phyloP scores from a whole-genome alignment of 495 filamentous ascomycete genomes.

The Cetradonia linearis region DNA sequence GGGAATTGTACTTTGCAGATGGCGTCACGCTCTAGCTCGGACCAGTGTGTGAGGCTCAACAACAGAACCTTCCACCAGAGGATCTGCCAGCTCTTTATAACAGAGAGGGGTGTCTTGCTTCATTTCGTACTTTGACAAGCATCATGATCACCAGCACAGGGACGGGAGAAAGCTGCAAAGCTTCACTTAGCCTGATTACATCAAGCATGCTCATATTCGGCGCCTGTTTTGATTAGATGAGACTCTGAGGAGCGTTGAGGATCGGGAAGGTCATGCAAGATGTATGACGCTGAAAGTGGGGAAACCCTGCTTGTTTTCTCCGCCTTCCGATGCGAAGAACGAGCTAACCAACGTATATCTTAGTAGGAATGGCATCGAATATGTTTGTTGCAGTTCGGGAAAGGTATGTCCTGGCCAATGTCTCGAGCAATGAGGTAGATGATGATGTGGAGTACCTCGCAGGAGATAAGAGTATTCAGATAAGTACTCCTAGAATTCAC shows the following conservation, averaged over 20 bases:
- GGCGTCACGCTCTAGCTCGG: not conserved
- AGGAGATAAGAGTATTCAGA: no score
- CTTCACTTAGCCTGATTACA: not conserved
- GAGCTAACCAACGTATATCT: no score
- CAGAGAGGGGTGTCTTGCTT: not conserved
- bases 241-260: not conserved
- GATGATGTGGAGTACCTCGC: no score
- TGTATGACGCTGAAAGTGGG: conserved; percentile 5
- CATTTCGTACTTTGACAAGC: not conserved
- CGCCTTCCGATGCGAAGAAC: not conserved
- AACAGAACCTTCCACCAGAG: not conserved
- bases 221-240: not conserved
- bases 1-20: not conserved
- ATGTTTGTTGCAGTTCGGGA: no score
- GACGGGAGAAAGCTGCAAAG: not conserved
- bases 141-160: not conserved
- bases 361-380: no score
- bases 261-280: not conserved
- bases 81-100: conserved; percentile 3
- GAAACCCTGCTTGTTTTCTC: conserved; percentile 6
- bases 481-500: no score
- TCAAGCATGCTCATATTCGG: not conserved
- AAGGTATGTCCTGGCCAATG: no score
- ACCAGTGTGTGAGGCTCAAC: not conserved
- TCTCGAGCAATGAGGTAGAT: not conserved